phyloP scores from a whole-genome alignment of 371 early-diverging fungal genomes.

The Lichtheimia ornata region DNA sequence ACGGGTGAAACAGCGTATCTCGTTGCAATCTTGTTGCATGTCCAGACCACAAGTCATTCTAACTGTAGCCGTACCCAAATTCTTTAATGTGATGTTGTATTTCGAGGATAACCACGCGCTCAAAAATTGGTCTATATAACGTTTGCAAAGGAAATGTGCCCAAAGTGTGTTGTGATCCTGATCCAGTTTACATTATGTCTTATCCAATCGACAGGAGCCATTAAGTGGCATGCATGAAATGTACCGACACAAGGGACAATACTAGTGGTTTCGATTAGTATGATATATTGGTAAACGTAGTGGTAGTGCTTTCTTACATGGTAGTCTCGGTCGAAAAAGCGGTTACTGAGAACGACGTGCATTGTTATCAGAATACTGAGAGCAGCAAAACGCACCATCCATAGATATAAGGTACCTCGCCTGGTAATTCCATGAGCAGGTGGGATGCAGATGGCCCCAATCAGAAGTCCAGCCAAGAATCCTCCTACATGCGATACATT shows the following conservation, averaged over 20 bases:
- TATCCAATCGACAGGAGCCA: slow-evolving; percentile 11
- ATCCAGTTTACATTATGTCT: too few relatives aligned
- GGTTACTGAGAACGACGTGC: not conserved
- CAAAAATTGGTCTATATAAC: too few relatives aligned
- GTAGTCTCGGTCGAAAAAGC: slow-evolving; percentile 14
- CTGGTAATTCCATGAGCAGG: slow-evolving; percentile 9
- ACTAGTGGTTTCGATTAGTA: not conserved
- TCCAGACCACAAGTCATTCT: too few relatives aligned
- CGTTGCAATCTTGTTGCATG: too few relatives aligned
- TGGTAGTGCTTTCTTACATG: not conserved
- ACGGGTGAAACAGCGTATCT: too few relatives aligned
- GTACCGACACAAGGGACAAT: slow-evolving; percentile 18
- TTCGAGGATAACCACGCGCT: too few relatives aligned
- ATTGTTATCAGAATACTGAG: not conserved
- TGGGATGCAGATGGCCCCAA: slow-evolving; percentile 47
- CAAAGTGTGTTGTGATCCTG: too few relatives aligned
- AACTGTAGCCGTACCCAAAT: too few relatives aligned
- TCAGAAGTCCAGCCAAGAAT: slow-evolving; percentile 47
- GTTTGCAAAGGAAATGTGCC: too few relatives aligned
- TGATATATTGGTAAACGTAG: not conserved
- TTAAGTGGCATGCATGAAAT: slow-evolving; percentile 21
- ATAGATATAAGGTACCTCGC: not conserved
- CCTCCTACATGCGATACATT: slow-evolving; percentile 70
- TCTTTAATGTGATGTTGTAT: too few relatives aligned
- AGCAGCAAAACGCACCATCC: slow-evolving; percentile 3